These are phyloP conservation scores for Annulohypoxylon maeteangense DNA, from an alignment of 495 filamentous ascomycete genomes.

Conservation along the genomic window DNA sequence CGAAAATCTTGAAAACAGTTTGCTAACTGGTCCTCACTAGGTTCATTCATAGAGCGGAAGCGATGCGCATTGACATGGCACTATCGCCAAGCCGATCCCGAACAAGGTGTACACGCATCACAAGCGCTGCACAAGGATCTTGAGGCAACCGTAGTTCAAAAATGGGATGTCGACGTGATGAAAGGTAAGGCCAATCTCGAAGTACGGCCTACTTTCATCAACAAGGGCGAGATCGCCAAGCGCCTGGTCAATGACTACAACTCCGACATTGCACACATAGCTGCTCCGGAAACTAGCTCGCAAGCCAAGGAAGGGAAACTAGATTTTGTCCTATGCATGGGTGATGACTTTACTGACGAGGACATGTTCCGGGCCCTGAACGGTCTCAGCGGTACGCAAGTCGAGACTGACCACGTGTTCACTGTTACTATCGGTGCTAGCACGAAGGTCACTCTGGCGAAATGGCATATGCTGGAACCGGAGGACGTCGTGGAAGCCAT, in stretches of 20 bases:
- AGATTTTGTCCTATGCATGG: conserved; percentile 87
- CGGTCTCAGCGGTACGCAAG: conserved; percentile 62
- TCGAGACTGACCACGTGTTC: conserved; percentile 72
- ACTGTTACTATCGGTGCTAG: conserved; percentile 88
- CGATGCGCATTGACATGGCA: conserved; percentile 95
- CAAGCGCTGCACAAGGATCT: conserved; percentile 80
- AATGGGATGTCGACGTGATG: conserved; percentile 94
- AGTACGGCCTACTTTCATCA: conserved; percentile 94
- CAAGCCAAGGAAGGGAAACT: conserved; percentile 56
- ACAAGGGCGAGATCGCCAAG: conserved; percentile 93
- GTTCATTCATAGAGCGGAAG: conserved; percentile 92
- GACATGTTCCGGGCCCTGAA: conserved; percentile 80
- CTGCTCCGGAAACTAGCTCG: conserved; percentile 16
- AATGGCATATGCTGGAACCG: conserved; percentile 87
- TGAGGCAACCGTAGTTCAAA: conserved; percentile 74
- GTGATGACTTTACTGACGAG: conserved; percentile 97
- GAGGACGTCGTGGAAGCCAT: conserved; percentile 85
- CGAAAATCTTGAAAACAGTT: background rate
- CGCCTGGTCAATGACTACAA: conserved; percentile 75
- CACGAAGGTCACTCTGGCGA: conserved; percentile 85
- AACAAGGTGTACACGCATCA: conserved; percentile 79
- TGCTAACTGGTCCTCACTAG: conserved; percentile 53
- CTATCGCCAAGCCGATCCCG: conserved; percentile 88
- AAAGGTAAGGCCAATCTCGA: conserved; percentile 94
- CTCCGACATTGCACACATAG: conserved; percentile 48